Base-by-base conservation (phyloP, 257 asterid genomes). In the Lycium ferocissimum region DNA sequence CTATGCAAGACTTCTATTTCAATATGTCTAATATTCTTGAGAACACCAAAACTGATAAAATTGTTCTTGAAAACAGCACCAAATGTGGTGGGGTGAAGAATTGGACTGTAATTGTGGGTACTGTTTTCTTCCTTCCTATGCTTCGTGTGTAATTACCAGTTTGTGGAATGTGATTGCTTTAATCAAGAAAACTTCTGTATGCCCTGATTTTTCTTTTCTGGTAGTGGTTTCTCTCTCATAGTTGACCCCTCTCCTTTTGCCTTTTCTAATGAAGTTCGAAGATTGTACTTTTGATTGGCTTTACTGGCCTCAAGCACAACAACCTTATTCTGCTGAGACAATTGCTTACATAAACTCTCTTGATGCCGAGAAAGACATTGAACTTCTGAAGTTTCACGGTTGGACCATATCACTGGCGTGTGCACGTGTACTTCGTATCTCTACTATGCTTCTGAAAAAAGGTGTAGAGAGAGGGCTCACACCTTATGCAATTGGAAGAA, bases 261-360 rank as follows among this genome's bases (percentile, higher is more conserved):
- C 18, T 15, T 17, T 79, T 37, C 69, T 53, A 13, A 53, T 85
- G 85, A 92, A 94, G 98, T 93, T 94, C 37, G 90, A 90, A 88
- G 98, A 94, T 84, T 94, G 94, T 90, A 93, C 95, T 0, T 94
- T 93, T 56, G 98, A 94, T 85, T 94, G 98, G 98, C 94, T 94
- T 75, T 92, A 92, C 87, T 94, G 98, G 98, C 98, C 95, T 83
- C 98, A 94, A 89, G 91, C 97, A 40, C 90, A 81, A 37, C 79
- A 90, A 17, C 92, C 92, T 5, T 94, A 89, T 78, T 88, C 94
- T 17, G 85, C 90, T 1, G 94, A 91, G 54, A 91, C 88, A 38
- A 71, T 86, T 37, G 88, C 87, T n/a, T 94, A 93, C 91, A 90
- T 94, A 87, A 85, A 90, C 73, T 86, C 92, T 43, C 89, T 94